Conservation (phyloP, 108 stramenopile genomes). For the Schizochytrium sp. region DNA sequence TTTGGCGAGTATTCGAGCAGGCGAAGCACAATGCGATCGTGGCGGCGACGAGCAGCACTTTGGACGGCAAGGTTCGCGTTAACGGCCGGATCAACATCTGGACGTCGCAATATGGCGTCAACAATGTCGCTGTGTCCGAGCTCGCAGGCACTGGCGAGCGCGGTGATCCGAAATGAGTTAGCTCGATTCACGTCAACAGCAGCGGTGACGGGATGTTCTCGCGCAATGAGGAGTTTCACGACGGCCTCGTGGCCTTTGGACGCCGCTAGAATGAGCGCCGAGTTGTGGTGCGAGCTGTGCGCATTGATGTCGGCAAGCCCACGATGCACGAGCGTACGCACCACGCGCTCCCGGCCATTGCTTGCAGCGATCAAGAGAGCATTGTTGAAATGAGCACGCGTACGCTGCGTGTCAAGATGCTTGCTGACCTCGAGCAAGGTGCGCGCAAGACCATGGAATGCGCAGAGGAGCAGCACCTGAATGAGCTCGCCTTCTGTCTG, state of each 20-base stretch:
- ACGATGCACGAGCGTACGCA: not conserved
- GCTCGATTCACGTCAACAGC: not conserved
- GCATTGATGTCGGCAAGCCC: not conserved
- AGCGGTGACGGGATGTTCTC: too few species aligned
- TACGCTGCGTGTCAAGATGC: too few species aligned
- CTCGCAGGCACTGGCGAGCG: slow-evolving; percentile 1
- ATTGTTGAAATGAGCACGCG: not conserved
- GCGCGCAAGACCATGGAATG: not conserved
- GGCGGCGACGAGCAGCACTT: not conserved
- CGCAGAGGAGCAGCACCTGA: not conserved
- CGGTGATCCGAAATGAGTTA: not conserved
- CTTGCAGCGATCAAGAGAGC: not conserved
- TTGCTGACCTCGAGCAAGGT: not conserved
- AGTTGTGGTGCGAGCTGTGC: slow-evolving; percentile 9
- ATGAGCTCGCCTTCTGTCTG: not conserved
- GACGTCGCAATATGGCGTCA: not conserved
- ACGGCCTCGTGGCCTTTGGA: not conserved
- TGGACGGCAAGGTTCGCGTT: not conserved
- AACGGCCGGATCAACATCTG: not conserved
- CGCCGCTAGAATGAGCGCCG: not conserved
- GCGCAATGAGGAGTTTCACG: not conserved
- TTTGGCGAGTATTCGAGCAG: not conserved
- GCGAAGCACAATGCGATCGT: not conserved
- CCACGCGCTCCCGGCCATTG: not conserved
- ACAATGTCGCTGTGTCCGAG: not conserved